These are phyloP conservation scores for Kappamyces sp. DNA, from an alignment of 192 early-diverging fungal species.

Conservation along the genomic window DNA sequence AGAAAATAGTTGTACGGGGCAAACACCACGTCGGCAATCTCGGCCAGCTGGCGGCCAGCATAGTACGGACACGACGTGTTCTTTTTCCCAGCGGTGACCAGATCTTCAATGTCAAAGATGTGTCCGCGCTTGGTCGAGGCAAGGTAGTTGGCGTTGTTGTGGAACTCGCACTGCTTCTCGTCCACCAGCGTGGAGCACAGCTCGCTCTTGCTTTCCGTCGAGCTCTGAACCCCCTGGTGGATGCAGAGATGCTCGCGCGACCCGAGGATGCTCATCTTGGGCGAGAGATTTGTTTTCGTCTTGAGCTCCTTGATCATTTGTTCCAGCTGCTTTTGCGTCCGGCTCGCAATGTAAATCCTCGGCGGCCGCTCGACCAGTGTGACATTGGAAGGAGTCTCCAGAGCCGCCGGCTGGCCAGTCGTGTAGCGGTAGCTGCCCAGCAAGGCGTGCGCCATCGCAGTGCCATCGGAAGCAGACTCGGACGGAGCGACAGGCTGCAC, in stretches of 20 bases:
- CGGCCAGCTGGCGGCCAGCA: constrained; percentile 13
- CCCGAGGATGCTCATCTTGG: constrained; percentile 22
- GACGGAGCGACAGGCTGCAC: neutral
- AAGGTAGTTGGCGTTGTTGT: no score
- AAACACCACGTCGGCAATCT: constrained; percentile 19
- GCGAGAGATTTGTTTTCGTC: constrained; percentile 1
- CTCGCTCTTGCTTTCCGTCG: constrained; percentile 9
- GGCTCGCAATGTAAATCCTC: constrained; percentile 20
- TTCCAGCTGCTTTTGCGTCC: constrained; percentile 28
- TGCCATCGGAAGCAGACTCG: neutral
- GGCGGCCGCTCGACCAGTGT: neutral
- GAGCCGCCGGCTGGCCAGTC: neutral
- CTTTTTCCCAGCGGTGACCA: constrained; percentile 21
- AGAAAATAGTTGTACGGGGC: constrained; percentile 26
- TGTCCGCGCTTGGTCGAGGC: no score
- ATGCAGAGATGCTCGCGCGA: constrained; percentile 25
- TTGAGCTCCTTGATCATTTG: constrained; percentile 23
- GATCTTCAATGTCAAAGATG: constrained; percentile 29
- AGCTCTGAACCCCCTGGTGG: constrained; percentile 3
- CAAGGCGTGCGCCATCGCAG: neutral
- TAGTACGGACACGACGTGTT: constrained; percentile 15
- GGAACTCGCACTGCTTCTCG: no score
- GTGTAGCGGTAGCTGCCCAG: no score
- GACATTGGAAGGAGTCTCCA: neutral
- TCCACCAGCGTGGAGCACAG: neutral